Evolutionary conservation across 1,139 yeast species (phyloP).

Genomic region (Hemisphaericaspora lyxosophila): DNA sequence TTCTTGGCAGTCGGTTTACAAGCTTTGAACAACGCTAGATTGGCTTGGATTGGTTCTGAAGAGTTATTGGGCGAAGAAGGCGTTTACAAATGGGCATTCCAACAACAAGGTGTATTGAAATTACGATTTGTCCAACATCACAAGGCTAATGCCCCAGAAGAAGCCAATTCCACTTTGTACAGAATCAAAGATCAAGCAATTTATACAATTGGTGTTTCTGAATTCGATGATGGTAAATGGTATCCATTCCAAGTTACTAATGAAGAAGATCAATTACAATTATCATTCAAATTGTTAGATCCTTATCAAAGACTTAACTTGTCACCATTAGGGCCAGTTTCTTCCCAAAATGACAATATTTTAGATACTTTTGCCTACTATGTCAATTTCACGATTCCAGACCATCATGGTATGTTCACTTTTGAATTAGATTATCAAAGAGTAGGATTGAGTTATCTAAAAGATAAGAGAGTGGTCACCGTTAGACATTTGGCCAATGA

Average conservation of each 20-base stretch:
- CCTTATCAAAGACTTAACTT: constrained; percentile 85
- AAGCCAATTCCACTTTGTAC: constrained; percentile 50
- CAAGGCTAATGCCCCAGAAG: constrained; percentile 46
- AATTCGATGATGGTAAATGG: constrained; percentile 67
- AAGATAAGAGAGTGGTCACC: constrained; percentile 69
- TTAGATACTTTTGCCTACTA: constrained; percentile 38
- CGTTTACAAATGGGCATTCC: constrained; percentile 73
- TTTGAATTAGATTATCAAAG: constrained; percentile 78
- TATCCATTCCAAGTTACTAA: constrained; percentile 53
- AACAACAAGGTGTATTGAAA: constrained; percentile 63
- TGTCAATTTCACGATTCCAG: constrained; percentile 71
- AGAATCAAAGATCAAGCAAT: constrained; percentile 69
- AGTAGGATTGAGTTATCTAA: constrained; percentile 70
- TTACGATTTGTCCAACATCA: constrained; percentile 52
- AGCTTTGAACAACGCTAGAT: constrained; percentile 75
- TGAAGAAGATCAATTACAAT: constrained; percentile 62
- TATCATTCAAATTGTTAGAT: constrained; percentile 87
- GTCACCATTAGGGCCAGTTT: constrained; percentile 41
- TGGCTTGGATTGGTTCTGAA: constrained; percentile 75
- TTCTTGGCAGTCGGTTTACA: constrained; percentile 79
- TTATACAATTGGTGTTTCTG: constrained; percentile 66
- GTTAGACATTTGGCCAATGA: constrained; percentile 95
- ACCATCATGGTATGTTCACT: constrained; percentile 96
- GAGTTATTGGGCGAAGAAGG: constrained; percentile 52
- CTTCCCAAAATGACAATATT: constrained; percentile 32